Percentiles rank a stretch among this genome's conserved stretches.
These are phyloP conservation scores for Colletotrichum chlorophyti DNA, from an alignment of 2,329 filamentous ascomycete species.

Conservation along the genomic window DNA sequence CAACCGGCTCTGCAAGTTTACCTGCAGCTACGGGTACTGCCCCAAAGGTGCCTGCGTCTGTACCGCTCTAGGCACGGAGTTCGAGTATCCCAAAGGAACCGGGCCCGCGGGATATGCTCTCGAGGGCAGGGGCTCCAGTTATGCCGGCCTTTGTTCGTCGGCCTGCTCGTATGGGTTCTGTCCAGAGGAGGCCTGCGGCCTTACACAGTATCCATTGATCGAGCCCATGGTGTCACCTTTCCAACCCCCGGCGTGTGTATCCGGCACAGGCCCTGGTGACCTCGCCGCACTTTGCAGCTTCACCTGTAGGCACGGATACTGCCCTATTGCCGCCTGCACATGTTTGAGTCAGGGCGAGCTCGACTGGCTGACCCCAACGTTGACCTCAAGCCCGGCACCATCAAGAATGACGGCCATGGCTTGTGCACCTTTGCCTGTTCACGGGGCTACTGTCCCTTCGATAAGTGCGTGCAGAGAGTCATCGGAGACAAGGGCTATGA, in stretches of 20 bases:
- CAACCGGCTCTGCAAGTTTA: constrained; percentile 40
- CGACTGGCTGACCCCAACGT: constrained; percentile 5
- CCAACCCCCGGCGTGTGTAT: constrained; percentile 29
- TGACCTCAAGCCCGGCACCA: background rate
- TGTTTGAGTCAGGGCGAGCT: background rate
- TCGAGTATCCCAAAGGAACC: constrained; percentile 11
- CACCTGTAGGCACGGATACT: constrained; percentile 53
- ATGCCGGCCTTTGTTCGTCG: constrained; percentile 25
- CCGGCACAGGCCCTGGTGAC: constrained; percentile 26
- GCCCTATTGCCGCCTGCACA: constrained; percentile 42
- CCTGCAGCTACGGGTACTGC: constrained; percentile 39
- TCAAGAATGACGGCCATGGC: background rate
- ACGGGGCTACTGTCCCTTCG: background rate
- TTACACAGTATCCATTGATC: background rate
- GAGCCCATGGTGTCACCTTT: constrained; percentile 6
- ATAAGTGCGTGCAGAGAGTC: background rate
- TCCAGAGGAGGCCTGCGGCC: constrained; percentile 36
- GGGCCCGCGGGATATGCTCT: background rate
- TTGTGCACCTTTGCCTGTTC: constrained; percentile 11
- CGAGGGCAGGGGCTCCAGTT: constrained; percentile 1
- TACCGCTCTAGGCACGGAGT: constrained; percentile 36
- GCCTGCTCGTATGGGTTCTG: constrained; percentile 54
- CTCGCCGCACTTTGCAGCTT: constrained; percentile 46
- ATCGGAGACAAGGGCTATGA: constrained; percentile 32
- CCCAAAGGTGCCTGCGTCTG: constrained; percentile 42